Base-by-base conservation (phyloP, 768 basidiomycete genomes). In the Calvatia gigantea region DNA sequence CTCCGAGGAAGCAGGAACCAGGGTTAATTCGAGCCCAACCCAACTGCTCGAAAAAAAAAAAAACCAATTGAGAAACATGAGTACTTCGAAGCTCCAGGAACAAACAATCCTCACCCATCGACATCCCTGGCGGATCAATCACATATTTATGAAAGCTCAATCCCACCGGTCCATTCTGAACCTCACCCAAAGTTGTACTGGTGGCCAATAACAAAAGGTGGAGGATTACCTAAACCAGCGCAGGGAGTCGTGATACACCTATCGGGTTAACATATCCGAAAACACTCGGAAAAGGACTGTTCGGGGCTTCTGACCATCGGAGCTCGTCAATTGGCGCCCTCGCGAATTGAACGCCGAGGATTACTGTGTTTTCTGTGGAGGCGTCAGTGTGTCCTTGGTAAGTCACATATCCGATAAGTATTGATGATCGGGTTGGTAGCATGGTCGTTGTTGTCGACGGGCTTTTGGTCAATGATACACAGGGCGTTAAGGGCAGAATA, bases 271-370 rank as follows among this genome's bases (percentile, higher is more conserved):
- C 17, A 6, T 21, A 31, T 47, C 45, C n/a, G 28, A 27, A 3
- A 25, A 11, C 9, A 28, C 43, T 27, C 43, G 23, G 21, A 44
- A 14, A 7, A n/a, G n/a, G n/a, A n/a, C n/a, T n/a, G n/a, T n/a
- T n/a, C n/a, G n/a, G n/a, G n/a, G n/a, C n/a, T n/a, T n/a, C n/a
- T n/a, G n/a, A n/a, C 28, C 45, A 17, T 11, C 29, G 29, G 15
- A 28, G 17, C 29, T 14, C 19, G 50, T 28, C 79, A 27, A 70
- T 55, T 2, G 81, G 80, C 17, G 78, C 65, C 15, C 75, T 77
- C n/a, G 82, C 81, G 64, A 77, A 83, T 6, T 79, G 72, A 38
- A 81, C 69, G 0, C 74, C 74, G 6, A 77, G 67, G 56, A 76
- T 79, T 9, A 64, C 60, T 0, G 70, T 71, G 54, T 74, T 69